A percentile compares a stretch with the other conserved stretches of the same genome.
Evolutionary conservation across 345 rosid species (phyloP).

Genomic region (Populus tremula): DNA sequence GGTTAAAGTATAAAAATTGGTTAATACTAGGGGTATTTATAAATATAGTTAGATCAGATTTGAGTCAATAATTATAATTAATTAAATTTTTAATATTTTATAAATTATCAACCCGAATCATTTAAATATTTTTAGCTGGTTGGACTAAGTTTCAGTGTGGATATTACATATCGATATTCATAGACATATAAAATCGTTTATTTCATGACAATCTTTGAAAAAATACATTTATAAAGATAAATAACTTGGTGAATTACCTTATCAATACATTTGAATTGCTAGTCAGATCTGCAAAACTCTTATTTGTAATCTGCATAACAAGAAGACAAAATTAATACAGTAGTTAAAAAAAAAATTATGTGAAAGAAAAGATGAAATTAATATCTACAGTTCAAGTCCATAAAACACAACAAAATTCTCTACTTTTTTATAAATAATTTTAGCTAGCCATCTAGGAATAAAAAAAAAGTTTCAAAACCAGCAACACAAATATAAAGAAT

Average conservation of each 20-base stretch:
- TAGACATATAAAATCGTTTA: too few species aligned
- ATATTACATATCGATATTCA: too few species aligned
- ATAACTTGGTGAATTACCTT: slow-evolving; percentile 63
- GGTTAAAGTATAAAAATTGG: too few species aligned
- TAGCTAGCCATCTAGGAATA: slow-evolving; percentile 58
- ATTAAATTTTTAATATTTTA: too few species aligned
- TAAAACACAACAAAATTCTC: slow-evolving; percentile 53
- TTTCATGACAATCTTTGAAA: too few species aligned
- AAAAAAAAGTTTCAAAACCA: not conserved
- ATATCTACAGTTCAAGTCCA: slow-evolving; percentile 51
- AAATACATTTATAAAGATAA: slow-evolving; percentile 16
- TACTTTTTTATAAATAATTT: slow-evolving; percentile 61
- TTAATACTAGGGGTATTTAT: too few species aligned
- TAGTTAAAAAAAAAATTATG: slow-evolving; percentile 4
- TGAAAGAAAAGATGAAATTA: slow-evolving; percentile 6
- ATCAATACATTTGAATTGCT: slow-evolving; percentile 39
- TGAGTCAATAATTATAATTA: too few species aligned
- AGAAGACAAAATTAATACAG: too few species aligned
- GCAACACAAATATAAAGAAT: not conserved
- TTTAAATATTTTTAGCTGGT: too few species aligned
- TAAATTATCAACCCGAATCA: too few species aligned
- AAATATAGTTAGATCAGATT: accelerated
- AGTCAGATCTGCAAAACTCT: slow-evolving; percentile 32
- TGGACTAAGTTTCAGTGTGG: too few species aligned
- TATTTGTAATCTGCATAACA: slow-evolving; percentile 20